Percentiles rank a stretch among this genome's conserved stretches.
phyloP scores from a whole-genome alignment of 805 yeast genomes.

The Candida loeiensis region DNA sequence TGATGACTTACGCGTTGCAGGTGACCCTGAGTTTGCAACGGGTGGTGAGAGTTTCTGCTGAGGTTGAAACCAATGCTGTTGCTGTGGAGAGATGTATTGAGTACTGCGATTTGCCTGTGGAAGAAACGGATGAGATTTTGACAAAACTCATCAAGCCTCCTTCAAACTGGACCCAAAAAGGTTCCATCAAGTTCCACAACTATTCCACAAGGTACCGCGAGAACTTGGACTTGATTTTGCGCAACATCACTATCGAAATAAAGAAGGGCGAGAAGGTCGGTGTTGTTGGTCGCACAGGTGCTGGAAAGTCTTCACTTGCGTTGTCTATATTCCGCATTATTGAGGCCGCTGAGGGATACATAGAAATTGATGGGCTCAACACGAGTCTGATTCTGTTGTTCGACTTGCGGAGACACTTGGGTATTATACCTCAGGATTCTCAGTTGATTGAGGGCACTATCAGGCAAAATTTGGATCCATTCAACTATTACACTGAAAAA shows the following conservation, averaged over 20 bases:
- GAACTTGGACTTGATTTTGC: slow-evolving; percentile 20
- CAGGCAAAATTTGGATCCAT: slow-evolving; percentile 26
- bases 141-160: slow-evolving; percentile 72
- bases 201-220: slow-evolving; percentile 22
- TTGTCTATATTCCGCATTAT: slow-evolving; percentile 24
- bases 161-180: slow-evolving; percentile 69
- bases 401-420: slow-evolving; percentile 21
- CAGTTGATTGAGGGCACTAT: slow-evolving; percentile 24
- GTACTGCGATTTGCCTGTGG: slow-evolving; percentile 47
- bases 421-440: slow-evolving; percentile 27
- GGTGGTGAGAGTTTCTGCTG: slow-evolving; percentile 60
- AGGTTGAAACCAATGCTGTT: slow-evolving; percentile 61
- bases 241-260: slow-evolving; percentile 14
- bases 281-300: slow-evolving; percentile 27
- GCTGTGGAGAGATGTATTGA: slow-evolving; percentile 69
- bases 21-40: slow-evolving; percentile 51
- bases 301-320: slow-evolving; percentile 26
- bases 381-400: slow-evolving; percentile 15
- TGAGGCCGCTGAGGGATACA: slow-evolving; percentile 17
- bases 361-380: slow-evolving; percentile 18
- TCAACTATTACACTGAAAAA: slow-evolving; percentile 20
- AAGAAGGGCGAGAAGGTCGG: slow-evolving; percentile 24
- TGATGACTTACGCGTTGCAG: slow-evolving; percentile 61
- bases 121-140: slow-evolving; percentile 53
- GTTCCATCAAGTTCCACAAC: slow-evolving; percentile 56